These are phyloP conservation scores for Suhomyces sp. DNA, from an alignment of 805 yeast genomes.

Conservation along the genomic window DNA sequence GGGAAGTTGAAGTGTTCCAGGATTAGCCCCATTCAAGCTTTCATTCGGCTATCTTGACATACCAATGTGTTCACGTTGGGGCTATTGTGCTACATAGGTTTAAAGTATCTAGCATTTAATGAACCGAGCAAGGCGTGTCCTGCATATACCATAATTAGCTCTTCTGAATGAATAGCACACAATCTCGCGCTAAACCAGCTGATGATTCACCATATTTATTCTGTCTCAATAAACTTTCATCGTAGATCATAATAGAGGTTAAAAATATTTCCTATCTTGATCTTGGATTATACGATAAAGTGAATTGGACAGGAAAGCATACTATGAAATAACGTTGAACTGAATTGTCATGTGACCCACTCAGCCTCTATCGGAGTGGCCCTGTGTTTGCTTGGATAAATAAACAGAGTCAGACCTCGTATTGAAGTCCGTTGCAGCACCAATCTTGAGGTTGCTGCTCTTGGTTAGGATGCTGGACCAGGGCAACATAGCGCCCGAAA, in stretches of 20 bases:
- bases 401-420: background rate
- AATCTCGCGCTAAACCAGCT: background rate
- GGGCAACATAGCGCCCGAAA: background rate
- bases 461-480: background rate
- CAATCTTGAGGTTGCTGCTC: background rate
- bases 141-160: background rate
- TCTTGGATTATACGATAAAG: background rate
- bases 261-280: constrained; percentile 1
- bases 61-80: background rate
- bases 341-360: background rate
- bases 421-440: background rate
- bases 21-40: background rate
- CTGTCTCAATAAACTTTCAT: background rate
- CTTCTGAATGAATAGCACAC: background rate
- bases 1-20: background rate
- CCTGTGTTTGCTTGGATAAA: background rate
- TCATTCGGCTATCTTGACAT: background rate
- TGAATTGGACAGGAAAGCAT: background rate
- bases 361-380: background rate
- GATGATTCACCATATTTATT: background rate
- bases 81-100: background rate
- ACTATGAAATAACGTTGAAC: background rate
- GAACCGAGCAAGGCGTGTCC: background rate
- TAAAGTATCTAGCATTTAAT: background rate
- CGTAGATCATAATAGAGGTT: constrained; percentile 1